phyloP scores from a whole-genome alignment of 2,329 filamentous ascomycete genomes.

The Curvularia lunata region DNA sequence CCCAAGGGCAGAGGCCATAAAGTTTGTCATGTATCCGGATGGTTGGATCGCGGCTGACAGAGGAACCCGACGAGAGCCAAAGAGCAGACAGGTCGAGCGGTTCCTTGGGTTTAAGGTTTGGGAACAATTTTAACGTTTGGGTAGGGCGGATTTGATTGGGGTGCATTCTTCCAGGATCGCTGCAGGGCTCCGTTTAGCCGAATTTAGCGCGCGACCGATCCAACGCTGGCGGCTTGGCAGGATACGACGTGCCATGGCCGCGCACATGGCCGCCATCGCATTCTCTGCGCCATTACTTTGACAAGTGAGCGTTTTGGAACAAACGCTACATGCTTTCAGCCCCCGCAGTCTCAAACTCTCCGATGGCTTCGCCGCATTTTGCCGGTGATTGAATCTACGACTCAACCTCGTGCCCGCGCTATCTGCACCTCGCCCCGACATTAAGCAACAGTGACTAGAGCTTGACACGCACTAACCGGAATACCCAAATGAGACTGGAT shows the following conservation, averaged over 20 bases:
- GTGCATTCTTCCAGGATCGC: not conserved
- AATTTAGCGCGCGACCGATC: not conserved
- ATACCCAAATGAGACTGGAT: not conserved
- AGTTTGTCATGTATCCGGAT: not conserved
- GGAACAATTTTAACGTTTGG: constrained; percentile 1
- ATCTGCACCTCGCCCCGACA: not conserved
- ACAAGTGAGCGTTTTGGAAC: constrained; percentile 2
- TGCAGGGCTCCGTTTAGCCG: constrained; percentile 6
- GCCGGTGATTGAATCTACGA: not conserved
- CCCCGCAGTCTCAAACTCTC: not conserved
- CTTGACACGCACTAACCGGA: constrained; percentile 7
- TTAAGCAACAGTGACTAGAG: constrained; percentile 5
- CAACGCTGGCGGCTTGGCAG: not conserved
- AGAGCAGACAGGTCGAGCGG: not conserved
- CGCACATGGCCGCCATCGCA: not conserved
- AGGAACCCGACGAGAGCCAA: not conserved
- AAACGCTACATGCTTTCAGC: not conserved
- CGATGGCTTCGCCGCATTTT: not conserved
- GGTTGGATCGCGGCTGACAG: not conserved
- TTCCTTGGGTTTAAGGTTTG: constrained; percentile 1
- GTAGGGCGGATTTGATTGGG: not conserved
- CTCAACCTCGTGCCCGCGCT: not conserved
- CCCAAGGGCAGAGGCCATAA: not conserved
- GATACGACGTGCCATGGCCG: not conserved
- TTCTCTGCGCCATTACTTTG: not conserved